These are phyloP conservation scores for Aspergillus cavernicola DNA, from an alignment of 495 filamentous ascomycete species.

Conservation along the genomic window DNA sequence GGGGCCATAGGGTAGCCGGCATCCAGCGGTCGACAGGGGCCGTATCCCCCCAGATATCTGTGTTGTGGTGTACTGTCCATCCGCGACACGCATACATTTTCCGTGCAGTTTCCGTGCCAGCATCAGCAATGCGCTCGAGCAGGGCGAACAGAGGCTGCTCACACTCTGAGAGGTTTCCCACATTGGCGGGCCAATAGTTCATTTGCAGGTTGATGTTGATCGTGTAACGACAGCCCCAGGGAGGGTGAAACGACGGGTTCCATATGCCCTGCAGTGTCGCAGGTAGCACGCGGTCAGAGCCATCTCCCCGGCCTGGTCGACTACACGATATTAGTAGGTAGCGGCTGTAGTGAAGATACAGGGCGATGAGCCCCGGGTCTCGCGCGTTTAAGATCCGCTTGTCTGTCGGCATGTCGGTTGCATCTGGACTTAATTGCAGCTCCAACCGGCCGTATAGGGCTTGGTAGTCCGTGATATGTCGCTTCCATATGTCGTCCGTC, in stretches of 20 bases:
- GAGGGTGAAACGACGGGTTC: slow-evolving; percentile 47
- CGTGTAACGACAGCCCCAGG: slow-evolving; percentile 55
- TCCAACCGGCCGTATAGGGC: slow-evolving; percentile 30
- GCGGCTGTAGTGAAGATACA: slow-evolving; percentile 47
- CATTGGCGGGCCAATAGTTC: slow-evolving; percentile 55
- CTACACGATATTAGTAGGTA: slow-evolving; percentile 47
- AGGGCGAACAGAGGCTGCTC: slow-evolving; percentile 39
- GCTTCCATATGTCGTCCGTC: slow-evolving; percentile 21
- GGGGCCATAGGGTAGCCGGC: slow-evolving; percentile 44
- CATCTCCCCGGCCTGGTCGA: slow-evolving; percentile 24
- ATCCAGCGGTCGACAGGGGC: slow-evolving; percentile 44
- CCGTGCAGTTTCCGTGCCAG: slow-evolving; percentile 34
- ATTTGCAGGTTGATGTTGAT: slow-evolving; percentile 59
- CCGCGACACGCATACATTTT: slow-evolving; percentile 50
- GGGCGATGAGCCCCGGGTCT: slow-evolving; percentile 37
- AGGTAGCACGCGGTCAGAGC: slow-evolving; percentile 33
- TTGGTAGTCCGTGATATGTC: slow-evolving; percentile 32
- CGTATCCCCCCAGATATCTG: slow-evolving; percentile 49
- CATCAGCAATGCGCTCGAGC: slow-evolving; percentile 30
- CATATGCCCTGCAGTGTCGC: slow-evolving; percentile 57
- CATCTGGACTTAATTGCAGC: slow-evolving; percentile 23
- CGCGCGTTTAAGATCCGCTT: slow-evolving; percentile 20
- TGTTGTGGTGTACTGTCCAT: slow-evolving; percentile 46
- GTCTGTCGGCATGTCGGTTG: slow-evolving; percentile 28
- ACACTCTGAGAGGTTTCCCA: slow-evolving; percentile 39